phyloP scores from a whole-genome alignment of 345 rosid species.

The Sapria himalayana region DNA sequence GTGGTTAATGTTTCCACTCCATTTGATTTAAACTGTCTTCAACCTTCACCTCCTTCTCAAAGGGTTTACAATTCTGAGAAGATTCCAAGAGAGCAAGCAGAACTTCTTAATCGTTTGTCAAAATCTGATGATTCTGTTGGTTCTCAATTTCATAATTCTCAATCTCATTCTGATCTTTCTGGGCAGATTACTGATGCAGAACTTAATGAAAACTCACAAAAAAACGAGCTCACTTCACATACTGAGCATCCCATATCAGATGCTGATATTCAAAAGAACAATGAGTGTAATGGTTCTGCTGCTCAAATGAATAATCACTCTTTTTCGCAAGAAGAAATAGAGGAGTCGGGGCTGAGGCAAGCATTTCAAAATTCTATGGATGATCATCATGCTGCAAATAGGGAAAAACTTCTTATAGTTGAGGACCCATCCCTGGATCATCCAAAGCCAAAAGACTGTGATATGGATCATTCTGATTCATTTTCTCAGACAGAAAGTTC shows the following conservation, averaged over 20 bases:
- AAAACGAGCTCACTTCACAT: conserved; percentile 24
- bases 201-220: conserved; percentile 20
- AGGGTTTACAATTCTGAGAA: conserved; percentile 58
- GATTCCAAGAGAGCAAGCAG: conserved; percentile 50
- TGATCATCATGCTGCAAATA: conserved; percentile 11
- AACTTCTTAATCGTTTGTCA: conserved; percentile 38
- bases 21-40: conserved; percentile 28
- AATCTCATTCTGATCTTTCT: conserved; percentile 20
- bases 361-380: conserved; percentile 11
- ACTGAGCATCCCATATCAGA: conserved; percentile 19
- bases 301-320: conserved; percentile 19
- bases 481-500: conserved; percentile 19
- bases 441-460: conserved; percentile 11
- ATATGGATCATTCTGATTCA: conserved; percentile 11
- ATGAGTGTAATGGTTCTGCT: conserved; percentile 19
- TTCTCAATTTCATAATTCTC: conserved; percentile 39
- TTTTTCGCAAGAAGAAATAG: conserved; percentile 14
- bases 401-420: conserved; percentile 13
- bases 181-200: conserved; percentile 24
- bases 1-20: conserved; percentile 27
- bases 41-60: conserved; percentile 23
- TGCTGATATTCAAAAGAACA: conserved; percentile 21
- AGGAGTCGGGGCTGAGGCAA: conserved; percentile 16
- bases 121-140: conserved; percentile 60
- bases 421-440: conserved; percentile 14